Evolutionary conservation across 139 green algal species (phyloP).

Genomic region (Chlorella sp.): DNA sequence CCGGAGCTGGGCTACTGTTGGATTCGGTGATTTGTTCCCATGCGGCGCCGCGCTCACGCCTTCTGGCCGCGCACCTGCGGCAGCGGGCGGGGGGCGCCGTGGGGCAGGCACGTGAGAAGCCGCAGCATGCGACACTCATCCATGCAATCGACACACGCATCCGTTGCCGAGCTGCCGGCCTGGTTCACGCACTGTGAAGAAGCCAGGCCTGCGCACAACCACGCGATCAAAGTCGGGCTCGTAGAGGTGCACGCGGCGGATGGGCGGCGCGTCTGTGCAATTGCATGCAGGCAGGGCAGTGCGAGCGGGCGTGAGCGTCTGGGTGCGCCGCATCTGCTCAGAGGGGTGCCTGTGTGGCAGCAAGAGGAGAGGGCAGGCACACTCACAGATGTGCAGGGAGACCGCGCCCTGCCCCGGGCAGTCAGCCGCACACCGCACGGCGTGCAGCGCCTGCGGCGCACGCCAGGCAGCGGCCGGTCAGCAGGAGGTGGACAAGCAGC

Average conservation of each 20-base stretch:
- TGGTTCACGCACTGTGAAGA: too few relatives aligned
- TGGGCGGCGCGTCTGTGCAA: slow-evolving; percentile 38
- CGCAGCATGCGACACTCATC: too few relatives aligned
- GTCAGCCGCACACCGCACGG: slow-evolving; percentile 20
- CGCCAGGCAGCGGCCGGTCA: too few relatives aligned
- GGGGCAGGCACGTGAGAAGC: too few relatives aligned
- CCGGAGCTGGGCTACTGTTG: too few relatives aligned
- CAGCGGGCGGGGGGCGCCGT: too few relatives aligned
- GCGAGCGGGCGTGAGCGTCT: background rate
- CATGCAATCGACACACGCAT: too few relatives aligned
- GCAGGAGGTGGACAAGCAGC: too few relatives aligned
- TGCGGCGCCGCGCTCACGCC: too few relatives aligned
- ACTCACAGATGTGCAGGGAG: slow-evolving; percentile 17
- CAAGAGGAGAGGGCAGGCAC: background rate
- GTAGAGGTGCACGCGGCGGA: slow-evolving; percentile 34
- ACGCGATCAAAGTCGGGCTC: slow-evolving; percentile 18
- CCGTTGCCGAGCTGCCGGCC: too few relatives aligned
- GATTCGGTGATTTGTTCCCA: too few relatives aligned
- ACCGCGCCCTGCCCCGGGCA: slow-evolving; percentile 15
- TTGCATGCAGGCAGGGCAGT: background rate
- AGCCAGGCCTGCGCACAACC: background rate
- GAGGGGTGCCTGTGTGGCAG: background rate
- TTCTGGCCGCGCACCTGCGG: too few relatives aligned
- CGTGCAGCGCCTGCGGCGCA: slow-evolving; percentile 31
- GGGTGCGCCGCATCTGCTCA: background rate